A percentile compares a stretch with the other conserved stretches of the same genome.
Conservation (phyloP, 192 early-diverging fungal species). For the Oehlia diaphana region DNA sequence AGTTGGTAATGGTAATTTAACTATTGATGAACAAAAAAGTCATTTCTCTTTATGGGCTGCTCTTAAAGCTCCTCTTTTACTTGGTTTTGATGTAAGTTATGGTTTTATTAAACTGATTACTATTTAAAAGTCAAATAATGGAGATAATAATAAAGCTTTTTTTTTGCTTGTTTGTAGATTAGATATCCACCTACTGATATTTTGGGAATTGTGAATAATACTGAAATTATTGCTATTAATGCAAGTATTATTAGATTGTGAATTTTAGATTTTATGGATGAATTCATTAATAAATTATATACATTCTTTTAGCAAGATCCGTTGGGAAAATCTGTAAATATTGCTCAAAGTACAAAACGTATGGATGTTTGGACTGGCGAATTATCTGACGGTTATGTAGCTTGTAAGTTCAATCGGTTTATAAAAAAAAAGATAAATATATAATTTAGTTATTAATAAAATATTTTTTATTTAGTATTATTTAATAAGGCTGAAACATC, state of each 20-base stretch:
- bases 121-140: too few species aligned
- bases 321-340: slow-evolving; percentile 35
- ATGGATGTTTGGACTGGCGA: slow-evolving; percentile 14
- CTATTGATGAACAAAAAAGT: slow-evolving; percentile 30
- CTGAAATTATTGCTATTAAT: slow-evolving; percentile 59
- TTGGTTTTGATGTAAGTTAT: slow-evolving; percentile 51
- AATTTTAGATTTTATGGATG: not conserved
- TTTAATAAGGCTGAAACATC: not conserved
- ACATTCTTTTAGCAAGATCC: slow-evolving; percentile 46
- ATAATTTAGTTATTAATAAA: not conserved
- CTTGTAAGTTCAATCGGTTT: not conserved
- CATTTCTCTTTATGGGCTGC: slow-evolving; percentile 49
- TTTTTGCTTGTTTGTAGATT: not conserved
- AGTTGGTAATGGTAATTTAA: slow-evolving; percentile 54
- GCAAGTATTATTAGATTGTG: not conserved
- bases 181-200: slow-evolving; percentile 31
- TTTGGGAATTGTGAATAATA: slow-evolving; percentile 43
- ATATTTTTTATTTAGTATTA: not conserved
- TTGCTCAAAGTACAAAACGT: not conserved
- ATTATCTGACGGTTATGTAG: slow-evolving; percentile 12
- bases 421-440: too few species aligned
- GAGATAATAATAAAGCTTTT: not conserved
- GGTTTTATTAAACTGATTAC: too few species aligned
- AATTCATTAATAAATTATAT: not conserved
- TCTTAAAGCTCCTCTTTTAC: slow-evolving; percentile 58